phyloP scores from a whole-genome alignment of 1,139 yeast species.

The Geotrichum aggregatum region DNA sequence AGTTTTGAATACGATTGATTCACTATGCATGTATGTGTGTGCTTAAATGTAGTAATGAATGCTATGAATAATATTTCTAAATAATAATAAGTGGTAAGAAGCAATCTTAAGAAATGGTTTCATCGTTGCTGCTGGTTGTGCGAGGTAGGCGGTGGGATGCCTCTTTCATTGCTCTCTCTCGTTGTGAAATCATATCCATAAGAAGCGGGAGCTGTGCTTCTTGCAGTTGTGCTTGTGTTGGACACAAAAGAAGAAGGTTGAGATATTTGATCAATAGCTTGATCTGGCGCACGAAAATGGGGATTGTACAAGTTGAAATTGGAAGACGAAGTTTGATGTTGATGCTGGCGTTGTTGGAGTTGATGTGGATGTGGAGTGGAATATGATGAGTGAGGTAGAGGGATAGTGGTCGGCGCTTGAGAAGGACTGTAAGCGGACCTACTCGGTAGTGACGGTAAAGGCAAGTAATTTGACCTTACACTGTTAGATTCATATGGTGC shows the following conservation, averaged over 20 bases:
- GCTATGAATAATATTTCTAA: neutral
- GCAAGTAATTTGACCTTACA: slow-evolving; percentile 11
- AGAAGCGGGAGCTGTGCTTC: slow-evolving; percentile 5
- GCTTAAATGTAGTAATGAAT: neutral
- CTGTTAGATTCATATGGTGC: neutral
- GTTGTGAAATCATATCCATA: slow-evolving; percentile 25
- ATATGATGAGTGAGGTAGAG: slow-evolving; percentile 5
- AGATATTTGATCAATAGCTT: slow-evolving; percentile 9
- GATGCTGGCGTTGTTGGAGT: slow-evolving; percentile 16
- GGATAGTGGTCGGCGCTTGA: neutral
- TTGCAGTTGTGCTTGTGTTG: slow-evolving; percentile 13
- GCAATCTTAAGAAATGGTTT: neutral
- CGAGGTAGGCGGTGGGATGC: slow-evolving; percentile 17
- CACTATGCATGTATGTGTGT: no score
- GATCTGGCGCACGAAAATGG: slow-evolving; percentile 12
- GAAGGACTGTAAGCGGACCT: neutral
- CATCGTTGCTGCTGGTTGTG: slow-evolving; percentile 12
- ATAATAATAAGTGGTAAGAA: neutral
- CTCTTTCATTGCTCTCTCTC: slow-evolving; percentile 30
- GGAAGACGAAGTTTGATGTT: slow-evolving; percentile 13
- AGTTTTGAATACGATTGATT: no score
- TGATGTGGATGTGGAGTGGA: neutral
- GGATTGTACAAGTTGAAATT: slow-evolving; percentile 16
- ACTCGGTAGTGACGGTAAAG: slow-evolving; percentile 8
- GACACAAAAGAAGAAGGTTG: slow-evolving; percentile 14